Evolutionary conservation across 78 protist genomes (phyloP).

Genomic region (Tieghemostelium lacteum): DNA sequence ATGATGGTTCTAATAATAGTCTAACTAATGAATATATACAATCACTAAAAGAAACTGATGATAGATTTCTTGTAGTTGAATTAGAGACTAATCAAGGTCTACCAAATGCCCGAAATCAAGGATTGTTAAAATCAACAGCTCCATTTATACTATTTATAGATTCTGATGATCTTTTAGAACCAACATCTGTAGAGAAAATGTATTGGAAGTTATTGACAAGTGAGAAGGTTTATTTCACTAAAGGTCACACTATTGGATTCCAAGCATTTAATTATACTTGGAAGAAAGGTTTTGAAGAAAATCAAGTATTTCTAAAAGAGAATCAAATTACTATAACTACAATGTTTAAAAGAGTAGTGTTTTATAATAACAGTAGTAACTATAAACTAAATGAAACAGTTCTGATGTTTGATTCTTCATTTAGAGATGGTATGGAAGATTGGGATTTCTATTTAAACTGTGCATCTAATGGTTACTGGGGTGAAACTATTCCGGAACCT

Average conservation of each 20-base stretch:
- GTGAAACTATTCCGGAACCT: conserved; percentile 68
- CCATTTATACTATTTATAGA: conserved; percentile 36
- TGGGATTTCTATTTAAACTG: conserved; percentile 60
- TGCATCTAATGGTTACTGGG: conserved; percentile 53
- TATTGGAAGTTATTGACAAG: conserved; percentile 45
- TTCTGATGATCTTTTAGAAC: conserved; percentile 57
- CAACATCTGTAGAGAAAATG: conserved; percentile 59
- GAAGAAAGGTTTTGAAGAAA: conserved; percentile 50
- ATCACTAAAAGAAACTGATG: conserved; percentile 1
- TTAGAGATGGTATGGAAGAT: conserved; percentile 65
- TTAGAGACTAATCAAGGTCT: conserved; percentile 22
- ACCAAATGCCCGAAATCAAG: conserved; percentile 42
- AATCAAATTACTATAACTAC: conserved; percentile 42
- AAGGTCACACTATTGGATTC: conserved; percentile 50
- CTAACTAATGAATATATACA: neutral
- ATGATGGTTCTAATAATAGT: conserved; percentile 32
- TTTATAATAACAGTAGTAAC: neutral
- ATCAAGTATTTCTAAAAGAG: neutral
- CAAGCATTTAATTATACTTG: conserved; percentile 33
- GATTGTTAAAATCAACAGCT: neutral
- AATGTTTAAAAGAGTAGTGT: conserved; percentile 24
- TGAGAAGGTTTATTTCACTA: conserved; percentile 22
- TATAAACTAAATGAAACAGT: neutral
- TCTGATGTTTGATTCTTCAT: neutral
- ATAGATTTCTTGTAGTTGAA: neutral